Percentiles rank a stretch among this genome's conserved stretches.
Conservation (phyloP, 352 stramenopile species). For the Globisporangium heterothallicum region DNA sequence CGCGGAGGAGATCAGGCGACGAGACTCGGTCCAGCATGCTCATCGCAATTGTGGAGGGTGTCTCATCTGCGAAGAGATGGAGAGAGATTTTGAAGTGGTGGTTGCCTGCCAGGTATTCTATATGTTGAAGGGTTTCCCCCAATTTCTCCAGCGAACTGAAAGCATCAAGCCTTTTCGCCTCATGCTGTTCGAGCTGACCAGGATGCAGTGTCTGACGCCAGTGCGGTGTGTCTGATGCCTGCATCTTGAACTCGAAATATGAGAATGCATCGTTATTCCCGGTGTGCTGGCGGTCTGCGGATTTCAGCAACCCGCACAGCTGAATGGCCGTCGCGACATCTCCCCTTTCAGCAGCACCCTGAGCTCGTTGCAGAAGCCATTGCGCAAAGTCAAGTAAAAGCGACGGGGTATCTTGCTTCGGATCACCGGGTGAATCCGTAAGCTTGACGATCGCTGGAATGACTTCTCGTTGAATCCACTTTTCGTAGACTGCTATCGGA, state of each 20-base stretch:
- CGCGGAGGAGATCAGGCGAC: constrained; percentile 24
- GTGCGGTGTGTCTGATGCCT: not conserved
- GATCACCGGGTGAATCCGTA: constrained; percentile 8
- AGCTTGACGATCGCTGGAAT: constrained; percentile 35
- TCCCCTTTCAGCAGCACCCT: constrained; percentile 19
- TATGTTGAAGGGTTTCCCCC: constrained; percentile 38
- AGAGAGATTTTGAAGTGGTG: constrained; percentile 63
- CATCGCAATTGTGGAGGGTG: constrained; percentile 60
- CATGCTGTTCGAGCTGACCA: constrained; percentile 17
- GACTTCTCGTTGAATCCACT: constrained; percentile 50
- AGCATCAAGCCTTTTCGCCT: constrained; percentile 9
- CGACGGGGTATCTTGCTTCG: not conserved
- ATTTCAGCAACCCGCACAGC: constrained; percentile 28
- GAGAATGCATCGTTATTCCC: constrained; percentile 1
- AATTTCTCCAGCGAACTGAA: constrained; percentile 29
- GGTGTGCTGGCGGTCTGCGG: not conserved
- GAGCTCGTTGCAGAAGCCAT: constrained; percentile 29
- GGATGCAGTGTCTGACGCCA: not conserved
- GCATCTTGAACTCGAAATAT: constrained; percentile 25
- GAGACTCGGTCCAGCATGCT: constrained; percentile 60
- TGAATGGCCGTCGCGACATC: constrained; percentile 26
- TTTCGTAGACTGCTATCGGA: constrained; percentile 39
- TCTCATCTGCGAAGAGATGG: constrained; percentile 48
- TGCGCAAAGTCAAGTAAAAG: constrained; percentile 22
- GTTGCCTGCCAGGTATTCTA: constrained; percentile 34